Conservation (phyloP, 148 eudicot species). For the Dysphania ambrosioides region DNA sequence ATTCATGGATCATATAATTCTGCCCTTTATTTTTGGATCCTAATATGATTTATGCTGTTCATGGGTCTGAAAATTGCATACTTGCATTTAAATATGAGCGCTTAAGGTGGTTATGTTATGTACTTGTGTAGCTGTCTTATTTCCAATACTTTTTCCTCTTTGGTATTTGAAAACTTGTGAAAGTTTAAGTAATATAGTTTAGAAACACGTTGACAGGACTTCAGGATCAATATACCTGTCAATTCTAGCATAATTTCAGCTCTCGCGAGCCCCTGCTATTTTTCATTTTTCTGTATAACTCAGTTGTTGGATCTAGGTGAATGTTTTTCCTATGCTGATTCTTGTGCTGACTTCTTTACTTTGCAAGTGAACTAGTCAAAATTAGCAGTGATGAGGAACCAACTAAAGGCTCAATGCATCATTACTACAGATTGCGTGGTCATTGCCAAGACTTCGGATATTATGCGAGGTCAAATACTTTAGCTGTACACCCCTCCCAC, state of each 20-base stretch:
- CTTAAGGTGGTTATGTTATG: not conserved
- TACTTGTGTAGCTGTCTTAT: not conserved
- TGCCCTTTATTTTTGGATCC: not conserved
- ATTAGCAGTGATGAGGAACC: slow-evolving; percentile 42
- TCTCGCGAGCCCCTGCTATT: not conserved
- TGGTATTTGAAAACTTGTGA: not conserved
- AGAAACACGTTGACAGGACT: not conserved
- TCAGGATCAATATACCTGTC: too few relatives aligned
- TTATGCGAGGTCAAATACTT: slow-evolving; percentile 50
- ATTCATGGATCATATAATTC: not conserved
- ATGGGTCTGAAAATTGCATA: not conserved
- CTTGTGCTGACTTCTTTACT: not conserved
- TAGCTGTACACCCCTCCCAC: not conserved
- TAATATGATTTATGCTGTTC: slow-evolving; percentile 4
- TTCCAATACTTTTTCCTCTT: not conserved
- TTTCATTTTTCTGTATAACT: slow-evolving; percentile 8
- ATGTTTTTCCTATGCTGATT: slow-evolving; percentile 11
- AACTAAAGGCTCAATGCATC: slow-evolving; percentile 25
- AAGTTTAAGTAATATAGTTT: not conserved
- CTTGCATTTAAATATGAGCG: not conserved
- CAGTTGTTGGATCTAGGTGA: not conserved
- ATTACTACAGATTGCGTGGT: slow-evolving; percentile 46
- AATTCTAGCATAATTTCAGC: not conserved
- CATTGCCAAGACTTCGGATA: slow-evolving; percentile 65
- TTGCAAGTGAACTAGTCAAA: slow-evolving; percentile 46